These are phyloP conservation scores for Tricholoma saponaceum DNA, from an alignment of 768 basidiomycete genomes.

Conservation along the genomic window DNA sequence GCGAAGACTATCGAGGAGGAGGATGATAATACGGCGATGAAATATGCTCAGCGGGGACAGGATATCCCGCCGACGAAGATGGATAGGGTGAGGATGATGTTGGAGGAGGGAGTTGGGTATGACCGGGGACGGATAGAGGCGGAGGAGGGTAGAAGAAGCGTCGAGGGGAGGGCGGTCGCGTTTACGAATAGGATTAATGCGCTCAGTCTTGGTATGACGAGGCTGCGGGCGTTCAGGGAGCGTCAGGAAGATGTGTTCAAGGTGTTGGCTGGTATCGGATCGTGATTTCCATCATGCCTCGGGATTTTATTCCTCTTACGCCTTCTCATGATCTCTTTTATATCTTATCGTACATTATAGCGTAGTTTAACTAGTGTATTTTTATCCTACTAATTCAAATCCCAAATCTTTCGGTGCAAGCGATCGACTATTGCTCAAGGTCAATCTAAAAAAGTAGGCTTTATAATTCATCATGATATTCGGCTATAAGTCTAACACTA, in stretches of 20 bases:
- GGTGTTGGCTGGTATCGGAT: constrained; percentile 51
- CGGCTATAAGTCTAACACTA: no score
- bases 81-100: constrained; percentile 53
- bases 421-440: no score
- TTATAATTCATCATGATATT: no score
- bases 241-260: constrained; percentile 68
- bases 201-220: constrained; percentile 67
- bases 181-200: constrained; percentile 78
- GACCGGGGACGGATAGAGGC: constrained; percentile 20
- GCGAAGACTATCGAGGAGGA: constrained; percentile 47
- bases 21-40: constrained; percentile 53
- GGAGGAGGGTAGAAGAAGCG: constrained; percentile 41
- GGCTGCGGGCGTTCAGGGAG: constrained; percentile 67
- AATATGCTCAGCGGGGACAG: constrained; percentile 30
- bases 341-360: neutral
- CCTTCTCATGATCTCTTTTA: neutral
- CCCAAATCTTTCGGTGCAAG: no score
- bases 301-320: neutral
- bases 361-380: neutral
- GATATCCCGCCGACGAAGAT: constrained; percentile 40
- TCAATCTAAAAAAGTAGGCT: no score
- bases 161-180: constrained; percentile 61
- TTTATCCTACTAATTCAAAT: neutral
- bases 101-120: constrained; percentile 57
- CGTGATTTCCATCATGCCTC: constrained; percentile 3